Evolutionary conservation across 2,329 filamentous ascomycete species (phyloP), one percentile per base, ranked within the genome.

Genomic region (Colletotrichum musicola): DNA sequence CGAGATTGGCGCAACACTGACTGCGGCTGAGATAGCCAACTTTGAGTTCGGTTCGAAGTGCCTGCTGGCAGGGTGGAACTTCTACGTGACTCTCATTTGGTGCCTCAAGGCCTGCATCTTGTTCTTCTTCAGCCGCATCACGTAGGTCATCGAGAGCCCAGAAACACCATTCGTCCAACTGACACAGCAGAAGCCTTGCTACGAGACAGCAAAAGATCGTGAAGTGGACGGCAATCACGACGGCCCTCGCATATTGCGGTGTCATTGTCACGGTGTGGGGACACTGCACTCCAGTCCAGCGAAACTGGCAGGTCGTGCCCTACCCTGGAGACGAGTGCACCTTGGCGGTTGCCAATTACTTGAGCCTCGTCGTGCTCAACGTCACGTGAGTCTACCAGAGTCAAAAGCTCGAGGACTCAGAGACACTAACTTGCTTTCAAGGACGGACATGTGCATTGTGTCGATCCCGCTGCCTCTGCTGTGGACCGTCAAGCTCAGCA

Each of bases 71-170:
- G 79, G 79, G 12, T 84, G 81, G 82, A 76, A 77, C 51, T 77
- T 79, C 59, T 83, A 83, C 62, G 75, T 81, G 6, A 78, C 78
- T 4, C 71, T 83, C 16, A 82, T 83, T 18, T 83, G 82, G 79
- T 72, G 76, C 54, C 73, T 84, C 25, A 83, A 84, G 66, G 79
- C 76, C 5, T 80, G 79, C 68, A 81, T 83, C 72, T 71, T 83
- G n/a, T 83, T 78, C 67, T 80, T 83, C 64, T 83, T 81, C 69
- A 75, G 77, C 54, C 77, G 82, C 49, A 76, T 84, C 68, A 83
- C 81, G 81, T 82, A 74, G 54, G 79, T 71, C 13, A 13, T 12
- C 4, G 16, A 46, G 16, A 18, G 16, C 18, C 16, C 44, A 18
- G 44, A 46, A 46, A n/a, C 4, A 7, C 44, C 10, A 1, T 7